Percentiles rank a stretch among this genome's conserved stretches.
Evolutionary conservation across 148 eudicot genomes (phyloP).

Genomic region (Rhododendron molle): DNA sequence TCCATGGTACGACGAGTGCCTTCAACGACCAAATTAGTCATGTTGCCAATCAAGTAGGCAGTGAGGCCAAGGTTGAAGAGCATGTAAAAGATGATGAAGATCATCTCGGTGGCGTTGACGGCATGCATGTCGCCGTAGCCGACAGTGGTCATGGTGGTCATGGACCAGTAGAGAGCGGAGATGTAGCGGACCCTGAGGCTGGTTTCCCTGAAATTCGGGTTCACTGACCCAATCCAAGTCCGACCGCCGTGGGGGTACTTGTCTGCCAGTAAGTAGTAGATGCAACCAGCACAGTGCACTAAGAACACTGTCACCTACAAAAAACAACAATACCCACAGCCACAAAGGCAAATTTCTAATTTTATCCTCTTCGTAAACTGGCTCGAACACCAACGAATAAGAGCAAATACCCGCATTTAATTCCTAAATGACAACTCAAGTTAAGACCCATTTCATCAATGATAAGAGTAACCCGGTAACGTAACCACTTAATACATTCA

Average conservation of each 20-base stretch:
- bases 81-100: slow-evolving; percentile 75
- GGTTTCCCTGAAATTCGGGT: slow-evolving; percentile 63
- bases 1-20: slow-evolving; percentile 88
- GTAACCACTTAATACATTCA: no score
- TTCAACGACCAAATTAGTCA: slow-evolving; percentile 85
- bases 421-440: no score
- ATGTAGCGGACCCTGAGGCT: slow-evolving; percentile 57
- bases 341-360: not conserved
- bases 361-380: not conserved
- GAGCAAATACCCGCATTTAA: no score
- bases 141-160: slow-evolving; percentile 79
- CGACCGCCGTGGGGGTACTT: slow-evolving; percentile 62
- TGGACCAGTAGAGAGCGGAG: slow-evolving; percentile 81
- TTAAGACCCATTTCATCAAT: no score
- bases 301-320: slow-evolving; percentile 65
- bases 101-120: slow-evolving; percentile 70
- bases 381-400: not conserved
- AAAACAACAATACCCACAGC: not conserved
- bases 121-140: slow-evolving; percentile 95
- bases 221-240: slow-evolving; percentile 70
- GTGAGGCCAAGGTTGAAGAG: slow-evolving; percentile 83
- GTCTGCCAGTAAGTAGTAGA: slow-evolving; percentile 69
- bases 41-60: slow-evolving; percentile 90
- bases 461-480: not conserved
- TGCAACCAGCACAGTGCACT: slow-evolving; percentile 80